A percentile compares a stretch with the other conserved stretches of the same genome.
Conservation (phyloP, 192 early-diverging fungal species). For the Backusella morwellensis region DNA sequence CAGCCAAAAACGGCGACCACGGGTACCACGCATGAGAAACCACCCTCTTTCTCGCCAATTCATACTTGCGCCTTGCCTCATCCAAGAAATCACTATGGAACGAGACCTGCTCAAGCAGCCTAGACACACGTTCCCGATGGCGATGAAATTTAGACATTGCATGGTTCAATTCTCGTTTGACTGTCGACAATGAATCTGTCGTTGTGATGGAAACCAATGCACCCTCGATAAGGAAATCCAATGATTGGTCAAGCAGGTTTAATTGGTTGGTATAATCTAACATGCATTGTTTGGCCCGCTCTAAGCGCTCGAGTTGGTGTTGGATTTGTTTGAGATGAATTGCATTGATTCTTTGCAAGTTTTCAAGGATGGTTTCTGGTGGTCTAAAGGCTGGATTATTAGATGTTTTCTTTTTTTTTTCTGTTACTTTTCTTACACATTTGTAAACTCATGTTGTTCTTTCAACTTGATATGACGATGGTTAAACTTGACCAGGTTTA, state of each 20-base stretch:
- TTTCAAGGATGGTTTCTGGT: not conserved
- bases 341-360: not conserved
- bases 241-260: not conserved
- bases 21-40: not conserved
- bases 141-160: not conserved
- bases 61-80: not conserved
- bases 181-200: not conserved
- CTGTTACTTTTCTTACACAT: not conserved
- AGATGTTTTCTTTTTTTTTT: not conserved
- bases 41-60: not conserved
- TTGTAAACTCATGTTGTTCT: not conserved
- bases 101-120: not conserved
- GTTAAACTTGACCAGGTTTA: slow-evolving; percentile 13
- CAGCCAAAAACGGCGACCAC: not conserved
- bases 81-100: not conserved
- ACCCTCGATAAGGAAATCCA: not conserved
- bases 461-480: not conserved
- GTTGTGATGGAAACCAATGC: not conserved
- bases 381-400: not conserved
- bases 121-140: not conserved
- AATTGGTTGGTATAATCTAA: not conserved
- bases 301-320: not conserved
- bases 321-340: not conserved
- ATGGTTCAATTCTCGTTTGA: not conserved
- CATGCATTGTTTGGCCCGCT: not conserved